phyloP scores from a whole-genome alignment of 345 rosid species.

The Xanthoceras sorbifolium region DNA sequence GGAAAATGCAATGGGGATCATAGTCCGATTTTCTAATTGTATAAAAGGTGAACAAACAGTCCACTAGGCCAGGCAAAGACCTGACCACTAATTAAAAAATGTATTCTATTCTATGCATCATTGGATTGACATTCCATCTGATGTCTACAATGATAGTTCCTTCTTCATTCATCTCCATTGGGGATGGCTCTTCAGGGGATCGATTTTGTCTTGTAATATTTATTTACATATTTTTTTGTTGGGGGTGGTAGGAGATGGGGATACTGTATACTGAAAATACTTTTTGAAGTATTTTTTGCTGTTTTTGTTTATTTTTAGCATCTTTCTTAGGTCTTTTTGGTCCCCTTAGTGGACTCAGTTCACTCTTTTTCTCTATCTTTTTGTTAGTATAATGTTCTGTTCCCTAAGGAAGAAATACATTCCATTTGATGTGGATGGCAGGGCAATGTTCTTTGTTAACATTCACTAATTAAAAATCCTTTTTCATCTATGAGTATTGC shows the following conservation, averaged over 20 bases:
- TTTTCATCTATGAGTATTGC: neutral
- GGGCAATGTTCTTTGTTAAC: too few species aligned
- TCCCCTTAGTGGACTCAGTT: too few species aligned
- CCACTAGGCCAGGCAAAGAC: neutral
- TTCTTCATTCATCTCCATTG: neutral
- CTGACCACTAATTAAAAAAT: neutral
- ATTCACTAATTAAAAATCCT: neutral
- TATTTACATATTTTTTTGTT: neutral
- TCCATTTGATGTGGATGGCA: neutral
- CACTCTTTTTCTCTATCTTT: too few species aligned
- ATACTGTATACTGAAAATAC: neutral
- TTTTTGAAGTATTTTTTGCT: neutral
- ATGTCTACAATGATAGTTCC: neutral
- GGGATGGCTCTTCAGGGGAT: neutral
- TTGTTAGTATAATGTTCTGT: too few species aligned
- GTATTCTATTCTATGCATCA: neutral
- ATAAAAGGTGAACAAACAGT: neutral
- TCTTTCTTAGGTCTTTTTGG: neutral
- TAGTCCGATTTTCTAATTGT: neutral
- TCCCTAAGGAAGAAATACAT: neutral
- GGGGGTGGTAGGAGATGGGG: neutral
- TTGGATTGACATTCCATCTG: neutral
- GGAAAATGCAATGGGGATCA: slow-evolving; percentile 5
- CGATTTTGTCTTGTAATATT: neutral
- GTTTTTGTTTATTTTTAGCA: neutral